Evolutionary conservation across 1,139 yeast species (phyloP).

Genomic region (Protomyces lactucae-debilis): DNA sequence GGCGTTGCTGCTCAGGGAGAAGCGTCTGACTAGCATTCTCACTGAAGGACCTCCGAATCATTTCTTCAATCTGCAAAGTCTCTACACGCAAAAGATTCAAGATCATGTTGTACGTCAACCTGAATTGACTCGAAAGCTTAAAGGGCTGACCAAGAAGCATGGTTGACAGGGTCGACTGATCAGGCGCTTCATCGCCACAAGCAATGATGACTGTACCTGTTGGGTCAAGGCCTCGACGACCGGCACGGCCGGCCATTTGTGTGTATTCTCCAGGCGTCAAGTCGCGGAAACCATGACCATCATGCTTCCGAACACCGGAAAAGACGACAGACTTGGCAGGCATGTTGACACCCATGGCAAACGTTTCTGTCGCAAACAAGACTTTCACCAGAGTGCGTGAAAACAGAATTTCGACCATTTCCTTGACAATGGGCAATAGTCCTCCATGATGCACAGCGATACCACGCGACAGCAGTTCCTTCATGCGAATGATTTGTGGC

Average conservation of each 20-base stretch:
- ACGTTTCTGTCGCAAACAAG: constrained; percentile 94
- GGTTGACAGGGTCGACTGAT: constrained; percentile 52
- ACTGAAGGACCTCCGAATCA: constrained; percentile 92
- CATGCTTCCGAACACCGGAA: constrained; percentile 78
- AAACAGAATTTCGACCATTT: constrained; percentile 86
- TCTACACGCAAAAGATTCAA: constrained; percentile 84
- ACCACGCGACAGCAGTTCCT: constrained; percentile 82
- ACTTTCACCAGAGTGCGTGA: constrained; percentile 82
- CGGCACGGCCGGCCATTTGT: constrained; percentile 99
- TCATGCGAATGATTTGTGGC: constrained; percentile 79
- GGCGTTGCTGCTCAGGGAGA: constrained; percentile 77
- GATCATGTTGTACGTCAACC: constrained; percentile 94
- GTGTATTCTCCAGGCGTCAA: constrained; percentile 93
- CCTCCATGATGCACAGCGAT: constrained; percentile 99
- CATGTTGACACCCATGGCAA: constrained; percentile 95
- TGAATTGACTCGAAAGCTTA: constrained; percentile 80
- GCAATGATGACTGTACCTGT: constrained; percentile 95
- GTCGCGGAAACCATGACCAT: constrained; percentile 75
- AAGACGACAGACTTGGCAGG: constrained; percentile 97
- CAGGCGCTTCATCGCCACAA: constrained; percentile 62
- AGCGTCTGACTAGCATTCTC: constrained; percentile 83
- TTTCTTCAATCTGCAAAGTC: constrained; percentile 90
- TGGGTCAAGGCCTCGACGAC: constrained; percentile 90
- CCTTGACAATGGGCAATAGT: constrained; percentile 87
- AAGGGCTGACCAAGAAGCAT: constrained; percentile 86